Evolutionary conservation across 371 early-diverging fungal species (phyloP).

Genomic region (Mortierella sp.): DNA sequence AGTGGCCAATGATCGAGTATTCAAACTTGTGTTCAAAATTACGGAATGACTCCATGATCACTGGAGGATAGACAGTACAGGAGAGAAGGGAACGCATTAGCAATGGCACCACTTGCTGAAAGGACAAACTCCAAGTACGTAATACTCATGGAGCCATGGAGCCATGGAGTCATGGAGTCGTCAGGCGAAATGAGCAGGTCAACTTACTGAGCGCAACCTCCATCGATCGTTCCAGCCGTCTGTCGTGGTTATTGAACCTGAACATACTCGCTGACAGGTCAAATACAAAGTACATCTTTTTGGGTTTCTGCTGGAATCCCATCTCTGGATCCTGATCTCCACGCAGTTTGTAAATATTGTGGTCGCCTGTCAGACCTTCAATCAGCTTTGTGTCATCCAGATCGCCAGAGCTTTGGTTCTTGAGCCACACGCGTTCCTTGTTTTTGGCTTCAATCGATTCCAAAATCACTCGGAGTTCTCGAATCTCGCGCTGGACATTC

Average conservation of each 20-base stretch:
- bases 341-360: constrained; percentile 81
- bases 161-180: too few relatives aligned
- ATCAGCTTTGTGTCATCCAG: constrained; percentile 86
- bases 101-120: too few relatives aligned
- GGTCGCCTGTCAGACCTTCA: constrained; percentile 84
- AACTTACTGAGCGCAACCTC: constrained; percentile 73
- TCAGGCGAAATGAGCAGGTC: too few relatives aligned
- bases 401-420: constrained; percentile 84
- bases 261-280: constrained; percentile 85
- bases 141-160: too few relatives aligned
- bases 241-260: constrained; percentile 78
- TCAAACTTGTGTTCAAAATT: constrained; percentile 85
- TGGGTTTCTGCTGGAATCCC: constrained; percentile 81
- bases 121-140: too few relatives aligned
- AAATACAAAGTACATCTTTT: constrained; percentile 82
- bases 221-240: constrained; percentile 75
- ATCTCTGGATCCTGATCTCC: constrained; percentile 81
- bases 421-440: constrained; percentile 87
- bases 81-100: too few relatives aligned
- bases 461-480: constrained; percentile 80
- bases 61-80: too few relatives aligned
- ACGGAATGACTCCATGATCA: constrained; percentile 89
- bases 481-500: constrained; percentile 76
- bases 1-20: constrained; percentile 83
- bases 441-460: constrained; percentile 84